A percentile compares a stretch with the other conserved stretches of the same genome.
Evolutionary conservation across 768 basidiomycete genomes (phyloP).

Genomic region (Mycena galopus): DNA sequence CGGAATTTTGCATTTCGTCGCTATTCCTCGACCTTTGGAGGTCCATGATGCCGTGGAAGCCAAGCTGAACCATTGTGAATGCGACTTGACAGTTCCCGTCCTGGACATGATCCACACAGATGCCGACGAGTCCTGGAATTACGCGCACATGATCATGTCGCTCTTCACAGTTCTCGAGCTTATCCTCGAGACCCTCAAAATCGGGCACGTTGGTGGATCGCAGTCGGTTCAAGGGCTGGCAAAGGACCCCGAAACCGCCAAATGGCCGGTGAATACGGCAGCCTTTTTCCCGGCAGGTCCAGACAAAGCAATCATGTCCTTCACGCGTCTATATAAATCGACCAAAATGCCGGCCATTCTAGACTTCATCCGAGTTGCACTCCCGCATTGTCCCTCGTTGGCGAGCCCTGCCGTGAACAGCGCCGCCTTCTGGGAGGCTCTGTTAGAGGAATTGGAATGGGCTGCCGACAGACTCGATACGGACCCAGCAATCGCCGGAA

Average conservation of each 20-base stretch:
- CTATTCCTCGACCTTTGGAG: neutral
- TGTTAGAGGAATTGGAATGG: neutral
- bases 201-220: conserved; percentile 8
- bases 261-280: conserved; percentile 17
- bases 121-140: neutral
- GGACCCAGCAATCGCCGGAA: neutral
- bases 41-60: neutral
- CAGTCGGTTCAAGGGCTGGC: neutral
- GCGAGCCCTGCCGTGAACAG: neutral
- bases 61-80: conserved; percentile 10
- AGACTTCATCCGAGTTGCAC: neutral
- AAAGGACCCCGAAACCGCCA: neutral
- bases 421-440: conserved; percentile 6
- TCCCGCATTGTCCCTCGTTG: conserved; percentile 20
- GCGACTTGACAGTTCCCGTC: neutral
- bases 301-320: conserved; percentile 6
- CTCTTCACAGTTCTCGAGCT: neutral
- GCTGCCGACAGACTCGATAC: neutral
- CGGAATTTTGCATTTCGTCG: conserved; percentile 4
- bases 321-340: neutral
- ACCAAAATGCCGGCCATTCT: conserved; percentile 7
- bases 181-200: conserved; percentile 3
- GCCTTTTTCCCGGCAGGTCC: conserved; percentile 21
- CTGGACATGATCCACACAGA: neutral
- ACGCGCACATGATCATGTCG: conserved; percentile 1